These are phyloP conservation scores for Orbilia oligospora DNA, from an alignment of 2,329 filamentous ascomycete species.

Conservation along the genomic window DNA sequence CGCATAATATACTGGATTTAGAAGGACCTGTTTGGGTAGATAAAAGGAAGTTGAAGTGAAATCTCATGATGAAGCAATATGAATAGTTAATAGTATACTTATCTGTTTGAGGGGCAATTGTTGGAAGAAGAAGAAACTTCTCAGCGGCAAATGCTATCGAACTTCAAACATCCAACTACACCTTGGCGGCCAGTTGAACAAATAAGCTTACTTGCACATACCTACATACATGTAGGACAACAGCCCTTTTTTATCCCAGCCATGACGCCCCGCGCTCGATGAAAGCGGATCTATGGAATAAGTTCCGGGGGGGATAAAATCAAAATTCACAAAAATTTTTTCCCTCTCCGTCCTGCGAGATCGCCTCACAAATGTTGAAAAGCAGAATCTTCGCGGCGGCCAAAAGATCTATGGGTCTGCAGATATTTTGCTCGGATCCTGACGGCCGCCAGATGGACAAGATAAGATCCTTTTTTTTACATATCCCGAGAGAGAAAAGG, in stretches of 20 bases:
- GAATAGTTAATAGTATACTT: neutral
- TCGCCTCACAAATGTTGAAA: too few relatives aligned
- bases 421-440: conserved; percentile 30
- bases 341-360: too few relatives aligned
- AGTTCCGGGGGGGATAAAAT: conserved; percentile 45
- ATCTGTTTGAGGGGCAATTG: neutral
- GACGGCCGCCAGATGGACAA: conserved; percentile 2
- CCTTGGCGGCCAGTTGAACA: conserved; percentile 10
- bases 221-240: too few relatives aligned
- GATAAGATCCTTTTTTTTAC: conserved; percentile 38
- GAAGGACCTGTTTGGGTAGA: conserved; percentile 39
- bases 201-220: conserved; percentile 43
- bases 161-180: conserved; percentile 2
- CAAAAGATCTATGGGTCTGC: too few relatives aligned
- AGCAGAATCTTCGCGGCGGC: too few relatives aligned
- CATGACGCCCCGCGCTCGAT: conserved; percentile 6
- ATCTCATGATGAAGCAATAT: conserved; percentile 35
- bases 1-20: conserved; percentile 55
- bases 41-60: conserved; percentile 40
- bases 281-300: conserved; percentile 52
- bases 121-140: neutral
- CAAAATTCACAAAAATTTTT: conserved; percentile 21
- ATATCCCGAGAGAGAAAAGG: too few relatives aligned
- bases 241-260: neutral
- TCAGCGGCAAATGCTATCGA: conserved; percentile 42